Percentiles rank a stretch among this genome's conserved stretches.
phyloP scores from a whole-genome alignment of 2,329 filamentous ascomycete species.

The Aspergillus sp. region DNA sequence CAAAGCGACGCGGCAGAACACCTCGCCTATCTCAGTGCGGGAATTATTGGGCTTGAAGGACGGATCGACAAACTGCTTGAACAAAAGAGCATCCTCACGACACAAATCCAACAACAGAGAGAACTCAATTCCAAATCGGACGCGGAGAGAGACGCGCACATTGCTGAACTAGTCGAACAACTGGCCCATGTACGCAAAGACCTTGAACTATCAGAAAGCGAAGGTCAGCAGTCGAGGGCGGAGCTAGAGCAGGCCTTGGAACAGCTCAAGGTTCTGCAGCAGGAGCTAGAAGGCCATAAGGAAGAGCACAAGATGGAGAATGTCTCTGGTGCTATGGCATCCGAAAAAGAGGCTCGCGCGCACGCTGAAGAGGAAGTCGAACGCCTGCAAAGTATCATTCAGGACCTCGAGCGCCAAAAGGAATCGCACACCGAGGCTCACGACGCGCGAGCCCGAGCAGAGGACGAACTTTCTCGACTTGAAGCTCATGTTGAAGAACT shows the following conservation, averaged over 20 bases:
- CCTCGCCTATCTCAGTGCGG: conserved; percentile 72
- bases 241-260: conserved; percentile 46
- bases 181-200: conserved; percentile 65
- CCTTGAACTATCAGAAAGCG: conserved; percentile 55
- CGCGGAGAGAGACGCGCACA: conserved; percentile 53
- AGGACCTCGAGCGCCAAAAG: conserved; percentile 42
- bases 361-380: conserved; percentile 35
- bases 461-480: conserved; percentile 18
- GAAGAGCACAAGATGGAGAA: conserved; percentile 33
- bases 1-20: conserved; percentile 66
- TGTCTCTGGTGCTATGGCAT: conserved; percentile 30
- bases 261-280: conserved; percentile 46
- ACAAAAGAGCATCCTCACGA: conserved; percentile 83
- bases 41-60: conserved; percentile 75
- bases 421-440: conserved; percentile 26
- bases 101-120: conserved; percentile 93
- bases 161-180: conserved; percentile 48
- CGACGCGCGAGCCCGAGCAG: conserved; percentile 26
- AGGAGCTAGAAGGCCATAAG: conserved; percentile 38
- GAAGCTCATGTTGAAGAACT: conserved; percentile 13
- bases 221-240: conserved; percentile 41
- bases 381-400: conserved; percentile 55
- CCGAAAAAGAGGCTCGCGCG: conserved; percentile 31
- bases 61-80: conserved; percentile 78
- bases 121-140: conserved; percentile 89